Conservation (phyloP, 192 early-diverging fungal species). For the Coemansia sp. region DNA sequence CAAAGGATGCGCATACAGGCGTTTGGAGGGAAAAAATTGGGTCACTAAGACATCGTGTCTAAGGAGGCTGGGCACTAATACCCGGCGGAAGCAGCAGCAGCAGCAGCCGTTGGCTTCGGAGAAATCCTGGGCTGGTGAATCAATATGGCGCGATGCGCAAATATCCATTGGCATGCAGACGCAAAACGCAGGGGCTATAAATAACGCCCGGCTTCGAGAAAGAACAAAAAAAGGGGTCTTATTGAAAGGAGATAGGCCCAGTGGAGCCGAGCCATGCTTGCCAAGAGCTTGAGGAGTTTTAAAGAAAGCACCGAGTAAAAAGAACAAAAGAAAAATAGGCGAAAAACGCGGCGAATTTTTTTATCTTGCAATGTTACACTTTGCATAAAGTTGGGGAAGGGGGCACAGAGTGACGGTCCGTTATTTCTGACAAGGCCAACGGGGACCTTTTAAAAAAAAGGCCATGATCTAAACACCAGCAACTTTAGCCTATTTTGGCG, state of each 20-base stretch:
- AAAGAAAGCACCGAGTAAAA: not conserved
- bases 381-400: not conserved
- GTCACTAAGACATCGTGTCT: not conserved
- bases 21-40: not conserved
- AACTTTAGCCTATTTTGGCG: not conserved
- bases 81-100: too few species aligned
- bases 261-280: not conserved
- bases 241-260: not conserved
- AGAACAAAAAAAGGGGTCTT: not conserved
- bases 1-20: not conserved
- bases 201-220: too few species aligned
- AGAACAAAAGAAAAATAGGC: not conserved
- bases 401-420: not conserved
- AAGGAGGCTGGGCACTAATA: too few species aligned
- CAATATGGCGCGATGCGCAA: conserved; percentile 12
- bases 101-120: too few species aligned
- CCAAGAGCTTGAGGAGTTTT: not conserved
- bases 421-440: not conserved
- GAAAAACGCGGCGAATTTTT: not conserved
- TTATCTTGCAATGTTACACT: not conserved
- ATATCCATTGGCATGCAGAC: conserved; percentile 6
- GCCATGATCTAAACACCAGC: not conserved
- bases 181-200: too few species aligned
- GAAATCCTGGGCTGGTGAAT: not conserved
- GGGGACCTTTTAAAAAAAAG: not conserved